Percentiles rank a stretch among this genome's conserved stretches.
Evolutionary conservation across 345 rosid genomes (phyloP).

Genomic region (Bruguiera gymnorhiza): DNA sequence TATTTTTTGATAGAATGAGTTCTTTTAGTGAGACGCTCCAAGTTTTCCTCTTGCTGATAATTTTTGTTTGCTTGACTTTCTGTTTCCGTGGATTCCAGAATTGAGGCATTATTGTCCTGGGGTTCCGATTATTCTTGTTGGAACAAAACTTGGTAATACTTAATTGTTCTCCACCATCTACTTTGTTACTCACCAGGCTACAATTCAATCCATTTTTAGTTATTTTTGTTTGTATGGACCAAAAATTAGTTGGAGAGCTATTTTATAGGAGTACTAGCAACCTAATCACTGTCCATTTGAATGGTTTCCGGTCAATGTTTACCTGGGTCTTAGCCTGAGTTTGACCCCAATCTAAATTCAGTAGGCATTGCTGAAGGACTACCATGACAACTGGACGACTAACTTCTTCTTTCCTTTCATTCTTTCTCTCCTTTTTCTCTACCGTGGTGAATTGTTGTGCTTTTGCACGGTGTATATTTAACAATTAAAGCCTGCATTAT

Average conservation of each 20-base stretch:
- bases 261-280: no score
- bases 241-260: no score
- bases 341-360: not conserved
- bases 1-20: not conserved
- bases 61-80: conserved; percentile 8
- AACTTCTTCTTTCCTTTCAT: not conserved
- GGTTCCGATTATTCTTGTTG: conserved; percentile 84
- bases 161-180: not conserved
- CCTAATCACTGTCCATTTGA: not conserved
- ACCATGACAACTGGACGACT: not conserved
- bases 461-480: no score
- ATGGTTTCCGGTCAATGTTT: not conserved
- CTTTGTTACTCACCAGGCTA: not conserved
- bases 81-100: conserved; percentile 95
- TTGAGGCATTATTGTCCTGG: conserved; percentile 94
- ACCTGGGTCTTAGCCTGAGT: not conserved
- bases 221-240: no score
- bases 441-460: no score
- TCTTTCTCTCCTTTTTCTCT: not conserved
- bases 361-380: not conserved
- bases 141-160: conserved; percentile 84
- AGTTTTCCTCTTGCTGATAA: conserved; percentile 10
- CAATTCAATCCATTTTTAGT: not conserved
- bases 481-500: no score
- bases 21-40: not conserved